Evolutionary conservation across 371 early-diverging fungal genomes (phyloP).

Genomic region (Rhizomucor pusillus): DNA sequence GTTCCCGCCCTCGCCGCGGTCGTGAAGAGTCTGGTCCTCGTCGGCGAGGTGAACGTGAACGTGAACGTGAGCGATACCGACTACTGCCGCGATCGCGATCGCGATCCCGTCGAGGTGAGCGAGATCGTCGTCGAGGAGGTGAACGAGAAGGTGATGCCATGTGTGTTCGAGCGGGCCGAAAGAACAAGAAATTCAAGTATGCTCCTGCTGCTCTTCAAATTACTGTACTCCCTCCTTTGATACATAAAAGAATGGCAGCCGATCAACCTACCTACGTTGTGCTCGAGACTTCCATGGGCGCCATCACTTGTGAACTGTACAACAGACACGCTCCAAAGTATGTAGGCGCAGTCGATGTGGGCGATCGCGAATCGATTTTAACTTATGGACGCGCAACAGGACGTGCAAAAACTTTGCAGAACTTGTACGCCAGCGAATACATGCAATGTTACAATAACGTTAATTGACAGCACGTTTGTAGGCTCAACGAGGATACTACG

Average conservation of each 20-base stretch:
- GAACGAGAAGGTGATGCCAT: constrained; percentile 15
- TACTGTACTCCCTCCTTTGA: not conserved
- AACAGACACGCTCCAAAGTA: constrained; percentile 70
- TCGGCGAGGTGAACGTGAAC: constrained; percentile 20
- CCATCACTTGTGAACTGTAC: constrained; percentile 67
- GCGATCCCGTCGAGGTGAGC: constrained; percentile 14
- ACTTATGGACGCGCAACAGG: constrained; percentile 16
- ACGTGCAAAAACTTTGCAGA: constrained; percentile 80
- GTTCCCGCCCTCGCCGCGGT: not conserved
- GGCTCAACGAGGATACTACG: constrained; percentile 67
- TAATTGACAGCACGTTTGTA: constrained; percentile 13
- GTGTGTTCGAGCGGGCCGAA: constrained; percentile 5
- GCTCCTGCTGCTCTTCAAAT: not conserved
- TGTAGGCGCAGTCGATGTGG: not conserved
- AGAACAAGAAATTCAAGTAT: not conserved
- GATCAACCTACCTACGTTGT: constrained; percentile 31
- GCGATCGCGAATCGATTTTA: not conserved
- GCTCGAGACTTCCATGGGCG: constrained; percentile 67
- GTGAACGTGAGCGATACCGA: constrained; percentile 6
- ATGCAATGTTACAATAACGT: not conserved
- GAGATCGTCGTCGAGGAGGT: constrained; percentile 13
- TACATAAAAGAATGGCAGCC: not conserved
- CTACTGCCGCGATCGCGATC: not conserved
- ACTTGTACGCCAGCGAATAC: constrained; percentile 38
- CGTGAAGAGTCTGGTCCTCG: not conserved